Percentiles rank a stretch among this genome's conserved stretches.
These are phyloP conservation scores for Wickerhamomyces sp. DNA, from an alignment of 1,139 yeast species.

Conservation along the genomic window DNA sequence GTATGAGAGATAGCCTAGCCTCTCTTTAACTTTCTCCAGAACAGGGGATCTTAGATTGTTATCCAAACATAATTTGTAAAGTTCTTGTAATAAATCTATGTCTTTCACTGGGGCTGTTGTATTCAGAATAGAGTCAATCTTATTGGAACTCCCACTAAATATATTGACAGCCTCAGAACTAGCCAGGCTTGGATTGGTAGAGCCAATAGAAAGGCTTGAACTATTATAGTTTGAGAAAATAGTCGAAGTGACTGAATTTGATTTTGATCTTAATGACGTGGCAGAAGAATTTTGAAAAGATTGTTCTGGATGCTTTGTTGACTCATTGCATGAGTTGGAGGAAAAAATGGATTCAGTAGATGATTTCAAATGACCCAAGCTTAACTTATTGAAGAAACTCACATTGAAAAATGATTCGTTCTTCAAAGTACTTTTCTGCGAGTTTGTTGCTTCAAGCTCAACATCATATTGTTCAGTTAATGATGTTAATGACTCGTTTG, in stretches of 20 bases:
- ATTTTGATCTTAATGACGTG: neutral
- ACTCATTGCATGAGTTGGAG: slow-evolving; percentile 1
- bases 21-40: slow-evolving; percentile 15
- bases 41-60: slow-evolving; percentile 18
- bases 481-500: slow-evolving; percentile 19
- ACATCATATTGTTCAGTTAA: neutral
- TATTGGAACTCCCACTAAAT: too few relatives aligned
- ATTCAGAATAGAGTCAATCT: too few relatives aligned
- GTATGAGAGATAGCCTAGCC: too few relatives aligned
- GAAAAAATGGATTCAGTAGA: slow-evolving; percentile 6
- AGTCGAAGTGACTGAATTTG: slow-evolving; percentile 1
- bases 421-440: neutral
- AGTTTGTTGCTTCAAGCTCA: neutral
- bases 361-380: neutral
- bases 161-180: neutral
- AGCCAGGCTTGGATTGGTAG: neutral
- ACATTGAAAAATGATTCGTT: neutral
- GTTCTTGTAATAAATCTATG: slow-evolving; percentile 14
- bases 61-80: slow-evolving; percentile 20
- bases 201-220: neutral
- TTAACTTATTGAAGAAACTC: neutral
- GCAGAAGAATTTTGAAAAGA: neutral
- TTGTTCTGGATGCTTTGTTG: neutral
- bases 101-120: too few relatives aligned
- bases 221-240: slow-evolving; percentile 5